These are phyloP conservation scores for Chytriomyces hyalinus DNA, from an alignment of 192 early-diverging fungal genomes.

Conservation along the genomic window DNA sequence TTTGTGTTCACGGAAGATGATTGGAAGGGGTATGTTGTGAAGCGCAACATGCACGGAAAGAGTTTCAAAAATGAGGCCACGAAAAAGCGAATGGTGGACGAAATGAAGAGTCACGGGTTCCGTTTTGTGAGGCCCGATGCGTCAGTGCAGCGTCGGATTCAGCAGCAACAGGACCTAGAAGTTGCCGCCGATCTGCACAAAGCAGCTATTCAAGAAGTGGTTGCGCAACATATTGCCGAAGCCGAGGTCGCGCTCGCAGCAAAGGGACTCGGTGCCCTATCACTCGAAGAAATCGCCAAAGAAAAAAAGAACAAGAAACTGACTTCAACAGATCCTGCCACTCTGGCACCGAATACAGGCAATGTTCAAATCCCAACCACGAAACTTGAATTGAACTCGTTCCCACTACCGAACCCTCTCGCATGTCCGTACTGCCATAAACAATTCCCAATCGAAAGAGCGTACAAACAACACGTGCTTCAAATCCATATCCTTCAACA, in stretches of 20 bases:
- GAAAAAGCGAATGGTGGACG: constrained; percentile 40
- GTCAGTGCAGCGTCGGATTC: neutral
- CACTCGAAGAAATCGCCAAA: neutral
- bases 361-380: neutral
- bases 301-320: neutral
- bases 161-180: neutral
- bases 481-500: constrained; percentile 57
- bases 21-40: constrained; percentile 58
- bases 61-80: constrained; percentile 61
- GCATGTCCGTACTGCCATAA: constrained; percentile 56
- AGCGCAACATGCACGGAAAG: constrained; percentile 61
- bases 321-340: neutral
- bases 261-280: neutral
- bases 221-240: neutral
- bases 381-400: constrained; percentile 29
- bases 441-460: constrained; percentile 44
- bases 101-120: constrained; percentile 55
- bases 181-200: neutral
- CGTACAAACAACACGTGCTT: constrained; percentile 55
- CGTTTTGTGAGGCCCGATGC: constrained; percentile 39
- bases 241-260: neutral
- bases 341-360: neutral
- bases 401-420: constrained; percentile 39
- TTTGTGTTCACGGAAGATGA: constrained; percentile 48
- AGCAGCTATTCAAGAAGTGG: neutral